Percentiles rank a stretch among this genome's conserved stretches.
These are phyloP conservation scores for Lecanoromycetidae sp. DNA, from an alignment of 2,329 filamentous ascomycete genomes.

Conservation along the genomic window DNA sequence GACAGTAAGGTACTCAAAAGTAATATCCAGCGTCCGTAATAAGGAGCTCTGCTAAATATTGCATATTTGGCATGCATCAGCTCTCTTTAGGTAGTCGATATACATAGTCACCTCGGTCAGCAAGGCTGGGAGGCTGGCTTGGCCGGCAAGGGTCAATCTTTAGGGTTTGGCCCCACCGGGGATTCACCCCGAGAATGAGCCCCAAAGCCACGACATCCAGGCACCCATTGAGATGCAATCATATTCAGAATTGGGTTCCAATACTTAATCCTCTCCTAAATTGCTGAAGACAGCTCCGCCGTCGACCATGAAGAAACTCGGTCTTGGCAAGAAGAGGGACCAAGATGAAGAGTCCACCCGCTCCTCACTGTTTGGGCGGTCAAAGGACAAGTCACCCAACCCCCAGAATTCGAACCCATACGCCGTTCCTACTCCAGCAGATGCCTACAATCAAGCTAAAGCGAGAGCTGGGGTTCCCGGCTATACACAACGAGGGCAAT, in stretches of 20 bases:
- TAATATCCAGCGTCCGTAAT: too few relatives aligned
- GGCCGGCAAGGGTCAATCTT: too few relatives aligned
- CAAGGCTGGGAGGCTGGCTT: too few relatives aligned
- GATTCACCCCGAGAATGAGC: not conserved
- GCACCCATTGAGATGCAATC: not conserved
- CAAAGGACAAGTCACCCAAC: constrained; percentile 43
- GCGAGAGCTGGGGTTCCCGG: constrained; percentile 30
- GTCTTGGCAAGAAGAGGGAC: constrained; percentile 43
- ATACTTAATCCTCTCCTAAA: too few relatives aligned
- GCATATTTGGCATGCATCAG: too few relatives aligned
- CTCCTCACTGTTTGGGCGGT: constrained; percentile 46
- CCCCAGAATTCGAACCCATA: constrained; percentile 43
- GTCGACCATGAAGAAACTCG: constrained; percentile 31
- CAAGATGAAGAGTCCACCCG: constrained; percentile 42
- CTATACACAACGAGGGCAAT: constrained; percentile 18
- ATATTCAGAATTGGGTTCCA: too few relatives aligned
- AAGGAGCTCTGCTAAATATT: too few relatives aligned
- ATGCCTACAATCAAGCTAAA: constrained; percentile 44
- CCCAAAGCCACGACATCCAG: not conserved
- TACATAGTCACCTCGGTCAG: too few relatives aligned
- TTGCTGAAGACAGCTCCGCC: not conserved
- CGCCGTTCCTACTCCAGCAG: constrained; percentile 38
- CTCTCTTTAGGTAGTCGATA: too few relatives aligned
- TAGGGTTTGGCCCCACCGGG: not conserved
- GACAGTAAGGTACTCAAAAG: not conserved